These are phyloP conservation scores for Keqinozyma sinolaborantium DNA, from an alignment of 1,139 yeast genomes.

Conservation along the genomic window DNA sequence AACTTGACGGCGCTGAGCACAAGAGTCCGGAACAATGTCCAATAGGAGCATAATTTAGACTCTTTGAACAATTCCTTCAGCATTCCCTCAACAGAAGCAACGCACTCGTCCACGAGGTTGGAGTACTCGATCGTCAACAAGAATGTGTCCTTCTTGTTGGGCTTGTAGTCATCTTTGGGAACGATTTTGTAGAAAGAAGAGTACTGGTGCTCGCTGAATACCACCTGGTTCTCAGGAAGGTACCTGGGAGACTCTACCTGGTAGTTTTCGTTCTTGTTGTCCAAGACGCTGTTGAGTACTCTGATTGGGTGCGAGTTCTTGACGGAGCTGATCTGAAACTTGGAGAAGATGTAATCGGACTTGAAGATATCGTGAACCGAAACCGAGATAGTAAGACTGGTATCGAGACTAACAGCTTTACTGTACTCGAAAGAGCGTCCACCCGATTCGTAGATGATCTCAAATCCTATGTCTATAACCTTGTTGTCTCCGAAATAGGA, in stretches of 20 bases:
- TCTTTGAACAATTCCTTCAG: background rate
- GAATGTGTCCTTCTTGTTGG: conserved; percentile 32
- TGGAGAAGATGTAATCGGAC: conserved; percentile 52
- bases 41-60: background rate
- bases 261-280: conserved; percentile 33
- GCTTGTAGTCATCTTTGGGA: conserved; percentile 15
- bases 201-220: conserved; percentile 70
- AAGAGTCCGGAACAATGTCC: background rate
- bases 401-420: conserved; percentile 36
- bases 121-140: conserved; percentile 43
- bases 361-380: conserved; percentile 76
- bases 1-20: background rate
- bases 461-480: conserved; percentile 23
- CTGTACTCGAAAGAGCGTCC: conserved; percentile 19
- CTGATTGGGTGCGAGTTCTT: conserved; percentile 52
- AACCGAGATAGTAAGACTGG: conserved; percentile 57
- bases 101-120: conserved; percentile 43
- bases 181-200: conserved; percentile 54
- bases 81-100: background rate
- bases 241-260: conserved; percentile 24
- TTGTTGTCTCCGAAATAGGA: conserved; percentile 23
- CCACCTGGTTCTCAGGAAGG: conserved; percentile 31
- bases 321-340: conserved; percentile 64
- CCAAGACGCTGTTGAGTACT: conserved; percentile 41
- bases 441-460: conserved; percentile 24